Base-by-base conservation (phyloP, 768 basidiomycete species). In the Agrocybe pediades region DNA sequence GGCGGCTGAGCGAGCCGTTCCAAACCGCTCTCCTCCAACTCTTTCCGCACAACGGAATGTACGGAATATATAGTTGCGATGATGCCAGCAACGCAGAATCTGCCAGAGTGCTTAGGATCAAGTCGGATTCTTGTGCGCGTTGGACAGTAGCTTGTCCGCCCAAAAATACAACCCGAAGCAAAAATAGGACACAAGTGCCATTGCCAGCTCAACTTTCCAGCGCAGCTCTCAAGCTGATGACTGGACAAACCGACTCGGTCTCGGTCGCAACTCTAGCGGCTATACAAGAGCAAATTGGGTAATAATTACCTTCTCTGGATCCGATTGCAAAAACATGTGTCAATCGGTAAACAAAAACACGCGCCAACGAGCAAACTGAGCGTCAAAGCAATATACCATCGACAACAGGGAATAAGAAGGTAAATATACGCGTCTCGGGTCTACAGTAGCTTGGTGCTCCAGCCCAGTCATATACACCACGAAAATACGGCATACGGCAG, bases 21-120 rank as follows among this genome's bases (percentile, higher is more conserved):
- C 53, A 30, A 33, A 36, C 51, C 61, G 57, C 41, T 23, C 42
- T 41, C 53, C 40, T 53, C 13, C 43, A 44, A 46, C 11, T 36
- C 44, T 36, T 57, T 54, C 58, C 56, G 56, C 33, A 46, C 36
- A n/a, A 53, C 52, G 51, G 56, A 25, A 36, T 4, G n/a, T 36
- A 36, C 33, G 33, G 33, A 36, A 36, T 36, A n/a, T n/a, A n/a
- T n/a, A 36, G 4, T 13, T 36, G 33, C 8, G 33, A n/a, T 36
- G 13, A 36, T n/a, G 33, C 33, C 33, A 36, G 33, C 33, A 36
- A 11, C 5, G 11, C 33, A 36, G 13, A 36, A 36, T 4, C 13
- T n/a, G 33, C 33, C 33, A 36, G 33, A 36, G 11, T 36, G n/a
- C 33, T 13, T 36, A 36, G 33, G 33, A 36, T 36, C 33, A 36